These are phyloP conservation scores for Salvia sclarea DNA, from an alignment of 305 asterid species.

Conservation along the genomic window DNA sequence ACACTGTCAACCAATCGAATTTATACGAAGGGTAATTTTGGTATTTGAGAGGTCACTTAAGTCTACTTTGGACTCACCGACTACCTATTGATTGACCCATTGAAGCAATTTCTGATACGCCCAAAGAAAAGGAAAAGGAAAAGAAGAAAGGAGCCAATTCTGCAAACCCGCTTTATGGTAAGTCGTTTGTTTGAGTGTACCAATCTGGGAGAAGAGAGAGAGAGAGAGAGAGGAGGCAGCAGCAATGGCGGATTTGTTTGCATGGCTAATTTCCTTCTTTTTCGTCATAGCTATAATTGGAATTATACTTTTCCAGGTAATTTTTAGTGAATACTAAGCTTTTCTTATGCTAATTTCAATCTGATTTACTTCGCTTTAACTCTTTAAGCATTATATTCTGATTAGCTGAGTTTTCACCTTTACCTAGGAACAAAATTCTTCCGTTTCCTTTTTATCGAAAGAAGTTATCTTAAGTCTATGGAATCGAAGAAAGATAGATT, in stretches of 20 bases:
- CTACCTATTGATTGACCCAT: no score
- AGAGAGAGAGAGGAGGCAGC: background rate
- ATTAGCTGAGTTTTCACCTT: slow-evolving; percentile 7
- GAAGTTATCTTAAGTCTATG: background rate
- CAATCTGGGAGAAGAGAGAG: background rate
- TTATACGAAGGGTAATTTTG: background rate
- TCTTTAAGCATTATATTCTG: slow-evolving; percentile 8
- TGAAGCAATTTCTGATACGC: no score
- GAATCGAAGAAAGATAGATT: slow-evolving; percentile 15
- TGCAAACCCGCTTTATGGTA: slow-evolving; percentile 1
- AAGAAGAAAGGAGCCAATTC: no score
- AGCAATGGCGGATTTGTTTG: slow-evolving; percentile 60
- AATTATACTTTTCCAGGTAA: slow-evolving; percentile 67
- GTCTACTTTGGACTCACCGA: no score
- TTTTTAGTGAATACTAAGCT: background rate
- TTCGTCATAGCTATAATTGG: slow-evolving; percentile 58
- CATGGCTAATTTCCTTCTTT: slow-evolving; percentile 72
- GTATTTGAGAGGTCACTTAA: background rate
- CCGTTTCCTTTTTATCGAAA: background rate
- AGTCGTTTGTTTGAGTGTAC: background rate
- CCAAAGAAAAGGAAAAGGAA: no score
- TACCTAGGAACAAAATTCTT: background rate
- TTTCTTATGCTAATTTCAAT: slow-evolving; percentile 7
- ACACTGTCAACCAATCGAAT: background rate
- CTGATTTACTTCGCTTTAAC: slow-evolving; percentile 14